These are phyloP conservation scores for Suillus subluteus DNA, from an alignment of 768 basidiomycete genomes.

Conservation along the genomic window DNA sequence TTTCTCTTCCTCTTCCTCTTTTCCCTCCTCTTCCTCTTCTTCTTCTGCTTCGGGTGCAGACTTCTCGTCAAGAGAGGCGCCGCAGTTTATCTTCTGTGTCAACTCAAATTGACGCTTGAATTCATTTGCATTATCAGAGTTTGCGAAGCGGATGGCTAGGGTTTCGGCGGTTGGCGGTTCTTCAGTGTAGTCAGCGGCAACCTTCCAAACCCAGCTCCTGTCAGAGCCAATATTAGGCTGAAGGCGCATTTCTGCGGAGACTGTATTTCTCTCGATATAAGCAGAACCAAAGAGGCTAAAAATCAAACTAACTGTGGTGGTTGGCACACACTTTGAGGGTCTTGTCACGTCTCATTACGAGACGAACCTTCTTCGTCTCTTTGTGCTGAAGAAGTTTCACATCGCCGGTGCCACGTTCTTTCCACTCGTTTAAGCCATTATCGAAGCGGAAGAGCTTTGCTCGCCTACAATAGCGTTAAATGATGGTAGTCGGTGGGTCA, in stretches of 20 bases:
- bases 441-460: slow-evolving; percentile 98
- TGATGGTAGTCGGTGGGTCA: slow-evolving; percentile 24
- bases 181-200: slow-evolving; percentile 93
- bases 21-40: slow-evolving; percentile 30
- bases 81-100: slow-evolving; percentile 70
- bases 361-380: slow-evolving; percentile 86
- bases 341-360: slow-evolving; percentile 99
- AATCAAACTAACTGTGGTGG: slow-evolving; percentile 73
- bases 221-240: slow-evolving; percentile 99
- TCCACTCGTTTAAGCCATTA: slow-evolving; percentile 82
- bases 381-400: slow-evolving; percentile 91
- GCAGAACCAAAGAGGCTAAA: slow-evolving; percentile 6
- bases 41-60: slow-evolving; percentile 21
- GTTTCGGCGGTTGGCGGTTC: slow-evolving; percentile 90
- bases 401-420: slow-evolving; percentile 96
- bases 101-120: slow-evolving; percentile 92
- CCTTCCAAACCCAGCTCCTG: slow-evolving; percentile 99
- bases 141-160: slow-evolving; percentile 97
- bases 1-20: slow-evolving; percentile 28
- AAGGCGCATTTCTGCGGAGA: slow-evolving; percentile 87
- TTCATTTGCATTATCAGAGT: slow-evolving; percentile 86
- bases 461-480: slow-evolving; percentile 61
- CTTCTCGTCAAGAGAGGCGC: slow-evolving; percentile 29
- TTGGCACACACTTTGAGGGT: slow-evolving; percentile 99
- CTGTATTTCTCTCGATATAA: slow-evolving; percentile 43